Evolutionary conservation across 305 asterid genomes (phyloP), one percentile per base, ranked within the genome.

Genomic region (Andrographis paniculata): DNA sequence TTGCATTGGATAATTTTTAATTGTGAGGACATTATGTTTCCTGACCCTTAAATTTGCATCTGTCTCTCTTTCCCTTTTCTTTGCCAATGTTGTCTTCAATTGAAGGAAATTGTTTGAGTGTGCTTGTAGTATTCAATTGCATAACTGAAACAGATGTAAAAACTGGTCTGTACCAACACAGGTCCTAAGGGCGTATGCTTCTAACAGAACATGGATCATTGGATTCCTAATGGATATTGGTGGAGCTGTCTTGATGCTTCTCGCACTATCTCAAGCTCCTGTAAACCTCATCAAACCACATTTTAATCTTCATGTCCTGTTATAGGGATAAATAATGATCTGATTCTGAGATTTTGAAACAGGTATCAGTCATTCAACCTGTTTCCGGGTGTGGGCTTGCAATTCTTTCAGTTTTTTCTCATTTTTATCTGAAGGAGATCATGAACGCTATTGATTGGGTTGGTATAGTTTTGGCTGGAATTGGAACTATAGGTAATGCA

Each of bases 311-410:
- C 3, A 33, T 33, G 13, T 9, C 14, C 37, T 36, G 45, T 36
- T 17, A 8, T 22, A 15, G 41, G 60, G 54, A 42, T 45, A 31
- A 36, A 13, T 40, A 15, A 30, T 19, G 20, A 33, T 39, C 52
- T 55, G 20, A 48, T 47, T 35, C 33, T 41, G 24, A 40, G 39
- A 44, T 40, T 56, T 50, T 30, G 40, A 44, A 42, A 18, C 61
- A 92, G 97, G 95, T 92, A 40, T 87, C 95, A n/a, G 95, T 92
- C 57, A 74, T 92, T 69, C 99, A 92, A 68, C 99, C 99, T 18
- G 97, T 92, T 72, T 92, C 99, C 42, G 99, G 99, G 67, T 84
- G 95, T 41, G 99, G 99, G 53, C 95, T 92, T 45, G 96, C 95
- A 43, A 87, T 92, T 53, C 99, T 92, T 68, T 92, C 94, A 17